Conservation (phyloP, 192 early-diverging fungal genomes). For the Dissophora globulifera region DNA sequence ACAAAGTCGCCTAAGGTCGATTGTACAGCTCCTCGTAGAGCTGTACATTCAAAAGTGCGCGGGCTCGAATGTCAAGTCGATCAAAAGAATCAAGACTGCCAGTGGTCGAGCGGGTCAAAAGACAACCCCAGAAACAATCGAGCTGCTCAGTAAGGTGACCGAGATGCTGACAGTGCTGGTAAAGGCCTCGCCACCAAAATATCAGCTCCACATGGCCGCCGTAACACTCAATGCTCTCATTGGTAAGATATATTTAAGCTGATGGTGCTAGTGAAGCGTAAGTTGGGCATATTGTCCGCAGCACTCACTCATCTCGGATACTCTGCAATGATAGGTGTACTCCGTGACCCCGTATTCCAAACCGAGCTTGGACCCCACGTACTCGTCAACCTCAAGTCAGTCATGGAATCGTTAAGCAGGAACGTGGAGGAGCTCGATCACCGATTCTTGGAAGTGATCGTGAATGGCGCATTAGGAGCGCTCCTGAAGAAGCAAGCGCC, state of each 20-base stretch:
- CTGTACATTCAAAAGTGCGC: slow-evolving; percentile 28
- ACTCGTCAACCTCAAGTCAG: slow-evolving; percentile 57
- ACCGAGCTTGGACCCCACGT: slow-evolving; percentile 56
- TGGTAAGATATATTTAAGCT: no score
- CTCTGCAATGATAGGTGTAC: slow-evolving; percentile 42
- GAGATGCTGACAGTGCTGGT: slow-evolving; percentile 60
- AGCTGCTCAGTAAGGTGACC: slow-evolving; percentile 48
- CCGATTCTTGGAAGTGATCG: slow-evolving; percentile 35
- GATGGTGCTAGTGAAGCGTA: no score
- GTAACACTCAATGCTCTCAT: slow-evolving; percentile 62
- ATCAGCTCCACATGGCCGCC: slow-evolving; percentile 59
- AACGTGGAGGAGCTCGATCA: slow-evolving; percentile 13
- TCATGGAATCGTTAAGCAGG: slow-evolving; percentile 53
- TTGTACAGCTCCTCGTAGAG: slow-evolving; percentile 40
- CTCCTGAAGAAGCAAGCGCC: slow-evolving; percentile 35
- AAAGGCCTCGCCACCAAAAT: slow-evolving; percentile 54
- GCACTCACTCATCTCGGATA: no score
- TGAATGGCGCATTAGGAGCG: slow-evolving; percentile 33
- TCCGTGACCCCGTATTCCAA: slow-evolving; percentile 58
- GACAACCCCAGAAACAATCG: slow-evolving; percentile 30
- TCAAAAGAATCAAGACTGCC: slow-evolving; percentile 9
- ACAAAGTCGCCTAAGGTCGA: slow-evolving; percentile 22
- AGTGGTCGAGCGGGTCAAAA: slow-evolving; percentile 21
- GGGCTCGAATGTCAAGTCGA: neutral
- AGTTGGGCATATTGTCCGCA: no score